phyloP scores from a whole-genome alignment of 164 flowering plant genomes.

The Vitis amurensis region DNA sequence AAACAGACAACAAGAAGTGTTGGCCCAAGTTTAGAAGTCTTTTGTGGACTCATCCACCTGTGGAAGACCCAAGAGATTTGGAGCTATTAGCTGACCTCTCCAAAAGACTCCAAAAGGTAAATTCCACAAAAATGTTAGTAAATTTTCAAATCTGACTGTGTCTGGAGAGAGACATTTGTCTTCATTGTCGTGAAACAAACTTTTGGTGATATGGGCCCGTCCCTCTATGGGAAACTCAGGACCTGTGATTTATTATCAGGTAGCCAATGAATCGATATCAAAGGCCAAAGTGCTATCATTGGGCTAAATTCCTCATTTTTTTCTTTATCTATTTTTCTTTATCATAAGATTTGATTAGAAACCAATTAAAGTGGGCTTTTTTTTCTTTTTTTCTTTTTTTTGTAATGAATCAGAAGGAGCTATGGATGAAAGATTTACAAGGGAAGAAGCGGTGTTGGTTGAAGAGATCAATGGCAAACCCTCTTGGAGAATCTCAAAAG shows the following conservation, averaged over 20 bases:
- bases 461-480: conserved; percentile 20
- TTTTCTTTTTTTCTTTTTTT: not conserved
- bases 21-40: conserved; percentile 33
- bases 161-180: no score
- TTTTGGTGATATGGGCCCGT: no score
- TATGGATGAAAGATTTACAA: conserved; percentile 36
- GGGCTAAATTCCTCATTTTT: no score
- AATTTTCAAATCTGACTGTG: no score
- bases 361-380: no score
- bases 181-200: no score
- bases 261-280: no score
- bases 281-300: no score
- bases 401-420: conserved; percentile 31
- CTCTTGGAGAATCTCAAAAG: conserved; percentile 25
- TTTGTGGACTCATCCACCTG: conserved; percentile 29
- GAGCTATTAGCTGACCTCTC: conserved; percentile 36
- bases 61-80: conserved; percentile 58
- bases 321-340: no score
- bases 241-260: no score
- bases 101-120: conserved; percentile 40
- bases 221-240: no score
- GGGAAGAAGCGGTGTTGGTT: conserved; percentile 44
- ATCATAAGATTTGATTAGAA: no score
- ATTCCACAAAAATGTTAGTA: not conserved
- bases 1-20: conserved; percentile 35